These are phyloP conservation scores for Maudiozyma turicensis DNA, from an alignment of 805 yeast genomes.

Conservation along the genomic window DNA sequence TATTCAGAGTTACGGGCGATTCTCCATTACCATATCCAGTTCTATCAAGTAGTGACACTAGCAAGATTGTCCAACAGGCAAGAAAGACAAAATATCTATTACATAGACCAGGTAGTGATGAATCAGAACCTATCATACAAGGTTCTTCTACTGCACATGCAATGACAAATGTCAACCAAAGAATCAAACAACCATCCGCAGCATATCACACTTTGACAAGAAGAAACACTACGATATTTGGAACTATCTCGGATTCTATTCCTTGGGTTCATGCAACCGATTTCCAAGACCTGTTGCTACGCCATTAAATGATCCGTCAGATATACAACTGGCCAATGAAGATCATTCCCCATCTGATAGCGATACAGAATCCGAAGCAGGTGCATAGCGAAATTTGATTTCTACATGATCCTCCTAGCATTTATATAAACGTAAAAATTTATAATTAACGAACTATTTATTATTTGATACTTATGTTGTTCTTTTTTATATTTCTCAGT, in stretches of 20 bases:
- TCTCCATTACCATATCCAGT: conserved; percentile 69
- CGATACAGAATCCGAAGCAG: conserved; percentile 11
- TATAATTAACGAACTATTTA: too few relatives aligned
- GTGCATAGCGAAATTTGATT: background rate
- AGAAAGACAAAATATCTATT: background rate
- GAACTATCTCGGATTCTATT: conserved; percentile 35
- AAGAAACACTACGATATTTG: conserved; percentile 20
- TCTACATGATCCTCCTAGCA: too few relatives aligned
- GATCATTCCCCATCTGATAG: conserved; percentile 9
- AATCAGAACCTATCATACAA: background rate
- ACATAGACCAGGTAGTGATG: background rate
- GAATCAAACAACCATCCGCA: conserved; percentile 13
- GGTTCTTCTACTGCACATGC: background rate
- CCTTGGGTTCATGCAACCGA: conserved; percentile 77
- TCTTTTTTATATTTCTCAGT: too few relatives aligned
- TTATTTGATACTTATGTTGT: too few relatives aligned
- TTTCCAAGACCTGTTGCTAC: conserved; percentile 50
- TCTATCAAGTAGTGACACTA: background rate
- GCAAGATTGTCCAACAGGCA: background rate
- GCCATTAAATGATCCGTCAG: background rate
- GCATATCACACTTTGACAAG: conserved; percentile 17
- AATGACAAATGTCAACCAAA: background rate
- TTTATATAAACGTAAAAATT: too few relatives aligned
- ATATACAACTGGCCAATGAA: background rate
- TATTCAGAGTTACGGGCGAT: conserved; percentile 82